Evolutionary conservation across 2,329 filamentous ascomycete genomes (phyloP), one percentile per base, ranked within the genome.

Genomic region (Calcarisporium arbuscula): DNA sequence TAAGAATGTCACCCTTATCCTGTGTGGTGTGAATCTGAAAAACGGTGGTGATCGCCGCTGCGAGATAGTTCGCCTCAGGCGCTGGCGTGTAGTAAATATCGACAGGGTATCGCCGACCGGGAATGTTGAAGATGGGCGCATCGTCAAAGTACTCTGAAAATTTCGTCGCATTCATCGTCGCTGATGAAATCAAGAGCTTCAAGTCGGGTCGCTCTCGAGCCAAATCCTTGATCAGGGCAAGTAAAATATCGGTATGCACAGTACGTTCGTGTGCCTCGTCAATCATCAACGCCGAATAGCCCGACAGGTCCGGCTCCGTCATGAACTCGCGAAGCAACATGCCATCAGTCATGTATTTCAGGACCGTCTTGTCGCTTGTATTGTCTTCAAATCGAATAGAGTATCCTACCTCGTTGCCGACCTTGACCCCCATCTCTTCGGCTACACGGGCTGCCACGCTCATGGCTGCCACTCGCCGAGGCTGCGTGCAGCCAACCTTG

Each of bases 291-390:
- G 82, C 85, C 5, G 85, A 85, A 49, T 96, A 96, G 12, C 78
- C 79, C 2, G 78, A 74, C 6, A 96, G 66, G 46, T 90, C 80
- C 0, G 90, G 89, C 50, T 94, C 87, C 0, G 86, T 90, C 64
- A 95, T 77, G 45, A 95, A 84, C 54, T 95, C 87, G 53, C 88
- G 74, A 19, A 96, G 67, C 25, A 96, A 67, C 83, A 96, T 94
- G 54, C 92, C 92, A 52, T 98, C 92, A 0, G 92, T 98, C 84
- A 94, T 90, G 61, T 95, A 96, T 59, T 95, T 94, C 35, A 98
- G 64, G 7, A 90, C 70, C 0, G 92, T 96, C 62, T 94, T 94
- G 50, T 94, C 87, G 54, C 79, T 86, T 0, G 88, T 94, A 43
- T 81, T 80, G 58, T 95, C 86, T 55, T 98, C 92, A 50, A 96